phyloP scores from a whole-genome alignment of 495 filamentous ascomycete genomes.

The Podospora comata region DNA sequence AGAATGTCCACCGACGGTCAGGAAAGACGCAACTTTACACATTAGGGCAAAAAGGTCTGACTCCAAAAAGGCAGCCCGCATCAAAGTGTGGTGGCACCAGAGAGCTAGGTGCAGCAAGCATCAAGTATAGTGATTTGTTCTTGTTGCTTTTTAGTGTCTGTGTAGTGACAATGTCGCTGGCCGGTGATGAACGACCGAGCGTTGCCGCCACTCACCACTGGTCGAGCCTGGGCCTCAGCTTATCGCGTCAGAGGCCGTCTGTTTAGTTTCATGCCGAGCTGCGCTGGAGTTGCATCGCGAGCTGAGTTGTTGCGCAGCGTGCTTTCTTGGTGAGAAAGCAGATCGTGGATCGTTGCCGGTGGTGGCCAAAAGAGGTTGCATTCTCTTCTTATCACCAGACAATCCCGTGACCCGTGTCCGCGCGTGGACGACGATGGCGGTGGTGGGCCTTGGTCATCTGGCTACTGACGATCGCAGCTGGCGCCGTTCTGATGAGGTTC shows the following conservation, averaged over 20 bases:
- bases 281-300: background rate
- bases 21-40: background rate
- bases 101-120: background rate
- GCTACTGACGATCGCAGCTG: background rate
- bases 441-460: background rate
- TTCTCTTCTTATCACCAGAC: background rate
- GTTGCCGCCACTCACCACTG: background rate
- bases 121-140: background rate
- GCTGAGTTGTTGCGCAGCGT: background rate
- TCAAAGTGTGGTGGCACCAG: constrained; percentile 17
- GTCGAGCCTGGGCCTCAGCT: background rate
- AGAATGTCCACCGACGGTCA: background rate
- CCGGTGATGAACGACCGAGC: constrained; percentile 4
- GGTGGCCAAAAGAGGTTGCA: background rate
- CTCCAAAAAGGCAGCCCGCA: constrained; percentile 7
- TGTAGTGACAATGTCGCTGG: constrained; percentile 1
- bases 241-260: constrained; percentile 3
- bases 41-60: background rate
- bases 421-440: too few relatives aligned
- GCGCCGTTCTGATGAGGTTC: background rate
- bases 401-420: background rate
- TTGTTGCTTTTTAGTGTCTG: background rate
- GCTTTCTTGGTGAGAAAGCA: background rate
- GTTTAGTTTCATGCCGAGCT: constrained; percentile 1
- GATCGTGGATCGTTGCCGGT: background rate